phyloP scores from a whole-genome alignment of 495 filamentous ascomycete genomes.

The Aspergillus carlsbadensis region DNA sequence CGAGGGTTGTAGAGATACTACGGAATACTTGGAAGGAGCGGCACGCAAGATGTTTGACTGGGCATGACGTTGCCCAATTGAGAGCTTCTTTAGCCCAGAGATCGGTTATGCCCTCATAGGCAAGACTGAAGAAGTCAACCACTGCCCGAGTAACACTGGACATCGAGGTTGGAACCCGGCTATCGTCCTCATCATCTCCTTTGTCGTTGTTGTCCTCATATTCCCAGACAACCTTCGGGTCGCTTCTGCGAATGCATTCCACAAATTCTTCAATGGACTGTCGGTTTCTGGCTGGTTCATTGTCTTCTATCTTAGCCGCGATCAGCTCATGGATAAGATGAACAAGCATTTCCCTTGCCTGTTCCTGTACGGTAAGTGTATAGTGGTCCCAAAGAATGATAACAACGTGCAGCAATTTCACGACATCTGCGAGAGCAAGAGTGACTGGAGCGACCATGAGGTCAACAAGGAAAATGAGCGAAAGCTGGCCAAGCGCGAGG shows the following conservation, averaged over 20 bases:
- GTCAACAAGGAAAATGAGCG: constrained; percentile 91
- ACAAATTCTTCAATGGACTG: constrained; percentile 82
- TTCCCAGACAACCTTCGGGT: constrained; percentile 81
- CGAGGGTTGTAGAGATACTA: constrained; percentile 84
- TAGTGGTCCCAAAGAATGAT: constrained; percentile 97
- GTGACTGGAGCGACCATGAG: constrained; percentile 91
- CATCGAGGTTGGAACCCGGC: constrained; percentile 86
- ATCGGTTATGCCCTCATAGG: constrained; percentile 83
- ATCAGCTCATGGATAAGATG: constrained; percentile 97
- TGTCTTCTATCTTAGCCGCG: constrained; percentile 83
- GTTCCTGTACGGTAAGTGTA: constrained; percentile 90
- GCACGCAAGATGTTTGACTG: constrained; percentile 93
- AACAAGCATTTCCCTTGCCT: constrained; percentile 95
- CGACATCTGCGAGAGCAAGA: constrained; percentile 71
- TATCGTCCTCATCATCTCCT: constrained; percentile 61
- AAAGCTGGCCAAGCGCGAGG: constrained; percentile 88
- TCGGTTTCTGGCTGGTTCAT: constrained; percentile 61
- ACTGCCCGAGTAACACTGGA: constrained; percentile 74
- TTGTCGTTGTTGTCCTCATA: constrained; percentile 90
- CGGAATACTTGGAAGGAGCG: constrained; percentile 97
- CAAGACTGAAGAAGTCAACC: constrained; percentile 78
- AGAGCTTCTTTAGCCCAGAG: constrained; percentile 87
- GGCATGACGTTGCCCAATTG: constrained; percentile 94
- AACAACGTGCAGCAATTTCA: constrained; percentile 84
- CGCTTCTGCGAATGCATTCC: constrained; percentile 84